Base-by-base conservation (phyloP, 2,329 filamentous ascomycete species). In the Cercospora sp. region DNA sequence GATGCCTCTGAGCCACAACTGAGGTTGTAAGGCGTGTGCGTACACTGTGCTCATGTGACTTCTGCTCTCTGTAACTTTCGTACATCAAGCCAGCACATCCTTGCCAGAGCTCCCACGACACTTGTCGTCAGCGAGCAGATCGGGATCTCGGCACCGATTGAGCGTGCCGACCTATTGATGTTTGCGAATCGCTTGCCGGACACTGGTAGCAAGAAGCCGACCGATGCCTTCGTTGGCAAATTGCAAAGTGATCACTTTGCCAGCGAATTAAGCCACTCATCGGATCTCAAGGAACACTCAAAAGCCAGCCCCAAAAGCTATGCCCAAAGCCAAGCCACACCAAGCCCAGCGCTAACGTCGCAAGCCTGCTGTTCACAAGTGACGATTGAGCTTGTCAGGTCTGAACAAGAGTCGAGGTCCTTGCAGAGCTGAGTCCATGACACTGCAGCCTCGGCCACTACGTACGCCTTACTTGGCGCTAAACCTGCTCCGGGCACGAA, bases 401-500 rank as follows among this genome's bases (percentile, higher is more conserved):
- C 26, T 45, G 0, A 43, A 43, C 12, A 8, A 40, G 37, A 43
- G 37, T 43, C 37, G 37, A 43, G 37, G 37, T 43, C 62, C 32
- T 37, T 64, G 62, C 28, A 12, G 18, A 64, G 62, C 62, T 64
- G 62, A 64, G 24, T 13, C 9, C 62, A 18, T 9, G 30, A n/a
- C 9, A 9, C 24, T 16, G 18, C 45, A 58, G 32, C 51, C 32
- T 57, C 30, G 6, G n/a, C 28, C 34, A 9, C 21, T 16, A 43
- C 62, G 62, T 58, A 64, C 26, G 12, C 37, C 37, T 71, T 70
- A 80, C 71, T 80, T 80, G 21, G 76, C 74, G 13, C 87, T 85
- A 79, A 89, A 90, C 76, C 83, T 85, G 77, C 86, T 88, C 75
- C 86, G 80, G 6, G 83, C 80, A 68, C 88, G 82, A 68, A 90